Evolutionary conservation across 2,329 filamentous ascomycete species (phyloP), one percentile per base, ranked within the genome.

Genomic region (Fusarium verrucosum): DNA sequence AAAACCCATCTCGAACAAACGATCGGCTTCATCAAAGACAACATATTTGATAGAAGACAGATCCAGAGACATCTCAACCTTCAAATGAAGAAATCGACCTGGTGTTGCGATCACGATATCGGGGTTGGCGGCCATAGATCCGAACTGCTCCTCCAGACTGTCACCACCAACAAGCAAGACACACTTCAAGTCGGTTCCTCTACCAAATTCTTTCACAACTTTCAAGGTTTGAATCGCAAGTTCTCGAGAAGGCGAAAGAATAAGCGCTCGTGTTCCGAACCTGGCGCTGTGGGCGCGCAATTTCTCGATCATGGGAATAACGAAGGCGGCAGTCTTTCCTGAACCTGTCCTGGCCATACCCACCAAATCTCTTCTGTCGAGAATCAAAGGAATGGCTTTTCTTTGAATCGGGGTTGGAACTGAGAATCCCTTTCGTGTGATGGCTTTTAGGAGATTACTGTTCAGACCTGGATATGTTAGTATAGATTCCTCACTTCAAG

Each of bases 311-410:
- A 99, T 97, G 38, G 95, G 95, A 66, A 99, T 96, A 23, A 98
- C 93, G 77, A 99, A 99, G 20, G 95, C 95, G 2, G 94, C 95
- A 2, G 96, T 99, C 82, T 99, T 99, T 81, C 95, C 95, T 19
- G 94, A 98, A 75, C 95, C 95, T n/a, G 96, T 99, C 68, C 96
- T 86, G 9, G 95, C 95, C 95, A 99, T 99, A 68, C 94, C 96
- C 22, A 99, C 94, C n/a, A 98, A 92, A 83, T 99, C 95, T 78
- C 93, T 92, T 50, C 90, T 87, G 62, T 96, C 91, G 70, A 98
- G 83, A 52, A 99, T 88, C 52, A 98, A 82, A 5, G 95, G 96
- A 43, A 99, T 97, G 3, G 95, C 92, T 79, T 98, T 98, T 69
- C 95, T 88, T 81, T 99, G 95, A 77, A 99, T 99, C 0, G 95